Evolutionary conservation across 768 basidiomycete genomes (phyloP).

Genomic region (Lactifluus echinatus): DNA sequence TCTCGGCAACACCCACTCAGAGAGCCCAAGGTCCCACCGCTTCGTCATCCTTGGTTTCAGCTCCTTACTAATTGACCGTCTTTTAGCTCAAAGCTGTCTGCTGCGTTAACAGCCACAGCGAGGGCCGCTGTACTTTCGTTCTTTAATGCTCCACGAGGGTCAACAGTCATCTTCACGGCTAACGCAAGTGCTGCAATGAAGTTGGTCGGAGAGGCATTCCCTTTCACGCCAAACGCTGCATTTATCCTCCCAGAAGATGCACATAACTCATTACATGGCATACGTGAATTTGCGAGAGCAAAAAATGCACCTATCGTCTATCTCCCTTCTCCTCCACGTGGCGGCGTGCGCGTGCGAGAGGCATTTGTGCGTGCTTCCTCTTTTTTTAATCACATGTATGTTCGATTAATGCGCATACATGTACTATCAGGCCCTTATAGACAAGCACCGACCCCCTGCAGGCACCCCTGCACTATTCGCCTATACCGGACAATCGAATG

Average conservation of each 20-base stretch:
- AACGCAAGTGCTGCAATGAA: constrained; percentile 77
- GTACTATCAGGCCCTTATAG: constrained; percentile 43
- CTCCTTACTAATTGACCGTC: neutral
- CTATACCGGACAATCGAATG: constrained; percentile 74
- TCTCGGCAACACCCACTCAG: constrained; percentile 79
- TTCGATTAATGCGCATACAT: neutral
- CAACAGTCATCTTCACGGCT: constrained; percentile 74
- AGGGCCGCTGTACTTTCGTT: constrained; percentile 65
- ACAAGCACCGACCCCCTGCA: constrained; percentile 40
- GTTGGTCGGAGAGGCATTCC: constrained; percentile 74
- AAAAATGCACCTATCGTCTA: constrained; percentile 54
- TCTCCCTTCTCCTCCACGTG: constrained; percentile 51
- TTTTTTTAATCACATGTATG: constrained; percentile 2
- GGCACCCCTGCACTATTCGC: constrained; percentile 56
- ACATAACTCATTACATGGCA: constrained; percentile 80
- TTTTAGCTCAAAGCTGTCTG: constrained; percentile 59
- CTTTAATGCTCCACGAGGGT: constrained; percentile 67
- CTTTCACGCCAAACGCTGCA: constrained; percentile 47
- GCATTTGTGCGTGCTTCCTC: constrained; percentile 44
- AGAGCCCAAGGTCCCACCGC: constrained; percentile 67
- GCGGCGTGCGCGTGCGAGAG: constrained; percentile 50
- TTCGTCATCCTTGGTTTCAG: neutral
- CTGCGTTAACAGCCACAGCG: constrained; percentile 58
- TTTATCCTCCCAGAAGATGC: constrained; percentile 70
- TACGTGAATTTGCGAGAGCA: constrained; percentile 57